phyloP scores from a whole-genome alignment of 2,329 filamentous ascomycete species.

The Pestalotiopsis sp. region DNA sequence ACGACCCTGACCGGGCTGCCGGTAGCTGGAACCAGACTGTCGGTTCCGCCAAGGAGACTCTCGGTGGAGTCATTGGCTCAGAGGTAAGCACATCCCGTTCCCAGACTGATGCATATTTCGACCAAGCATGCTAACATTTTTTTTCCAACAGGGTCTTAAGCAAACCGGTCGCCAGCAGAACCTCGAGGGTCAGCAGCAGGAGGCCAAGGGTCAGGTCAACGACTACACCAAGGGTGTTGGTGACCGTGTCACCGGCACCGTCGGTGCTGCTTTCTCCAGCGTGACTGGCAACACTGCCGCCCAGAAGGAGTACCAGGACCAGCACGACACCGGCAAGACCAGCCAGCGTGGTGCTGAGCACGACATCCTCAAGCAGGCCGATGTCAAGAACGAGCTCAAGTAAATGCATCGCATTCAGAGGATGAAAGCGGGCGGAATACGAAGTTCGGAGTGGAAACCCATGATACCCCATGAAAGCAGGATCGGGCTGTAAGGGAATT shows the following conservation, averaged over 20 bases:
- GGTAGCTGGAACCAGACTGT: constrained; percentile 87
- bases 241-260: constrained; percentile 67
- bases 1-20: constrained; percentile 69
- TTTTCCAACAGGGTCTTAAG: constrained; percentile 66
- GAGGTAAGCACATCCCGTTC: neutral
- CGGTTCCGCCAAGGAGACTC: constrained; percentile 79
- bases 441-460: neutral
- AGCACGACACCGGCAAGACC: constrained; percentile 83
- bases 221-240: constrained; percentile 70
- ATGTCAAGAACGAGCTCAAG: constrained; percentile 34
- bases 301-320: constrained; percentile 63
- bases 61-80: constrained; percentile 71
- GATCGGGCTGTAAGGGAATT: neutral
- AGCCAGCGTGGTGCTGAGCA: constrained; percentile 79
- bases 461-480: constrained; percentile 1
- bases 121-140: neutral
- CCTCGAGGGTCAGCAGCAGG: constrained; percentile 73
- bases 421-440: neutral
- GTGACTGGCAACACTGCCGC: constrained; percentile 69
- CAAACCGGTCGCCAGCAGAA: constrained; percentile 76
- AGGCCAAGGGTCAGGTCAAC: constrained; percentile 78
- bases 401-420: neutral
- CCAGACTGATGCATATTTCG: neutral
- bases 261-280: constrained; percentile 71
- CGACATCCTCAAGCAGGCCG: constrained; percentile 74